A percentile compares a stretch with the other conserved stretches of the same genome.
Evolutionary conservation across 2,329 filamentous ascomycete species (phyloP).

Genomic region (Cryphonectria carpinicola): DNA sequence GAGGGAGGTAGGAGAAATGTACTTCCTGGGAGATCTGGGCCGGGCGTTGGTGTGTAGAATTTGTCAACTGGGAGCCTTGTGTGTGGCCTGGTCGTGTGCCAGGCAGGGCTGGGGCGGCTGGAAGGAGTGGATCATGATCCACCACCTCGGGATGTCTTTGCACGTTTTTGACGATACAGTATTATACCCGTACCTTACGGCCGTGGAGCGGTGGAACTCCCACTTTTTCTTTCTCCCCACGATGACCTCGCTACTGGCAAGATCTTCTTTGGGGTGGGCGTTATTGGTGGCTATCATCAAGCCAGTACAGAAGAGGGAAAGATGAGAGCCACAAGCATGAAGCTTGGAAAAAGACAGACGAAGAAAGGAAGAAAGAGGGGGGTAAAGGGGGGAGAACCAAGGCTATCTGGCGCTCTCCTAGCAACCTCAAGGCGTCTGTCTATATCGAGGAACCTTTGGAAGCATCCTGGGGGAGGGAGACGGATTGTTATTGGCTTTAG

Average conservation of each 20-base stretch:
- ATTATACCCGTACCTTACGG: background rate
- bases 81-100: background rate
- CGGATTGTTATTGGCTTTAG: background rate
- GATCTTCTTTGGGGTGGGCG: no score
- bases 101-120: background rate
- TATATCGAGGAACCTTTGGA: background rate
- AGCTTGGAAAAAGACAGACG: background rate
- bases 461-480: background rate
- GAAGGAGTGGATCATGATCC: background rate
- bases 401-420: background rate
- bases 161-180: background rate
- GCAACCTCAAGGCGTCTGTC: background rate
- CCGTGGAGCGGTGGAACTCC: background rate
- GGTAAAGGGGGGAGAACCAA: background rate
- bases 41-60: background rate
- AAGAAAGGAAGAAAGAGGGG: background rate
- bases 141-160: background rate
- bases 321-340: background rate
- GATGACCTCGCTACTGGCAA: background rate
- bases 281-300: background rate
- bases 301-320: background rate
- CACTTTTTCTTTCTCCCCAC: background rate
- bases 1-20: no score
- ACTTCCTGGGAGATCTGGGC: background rate
- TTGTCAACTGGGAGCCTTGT: background rate